These are phyloP conservation scores for Ceratobasidium sp. DNA, from an alignment of 1,284 basidiomycete species.

Conservation along the genomic window DNA sequence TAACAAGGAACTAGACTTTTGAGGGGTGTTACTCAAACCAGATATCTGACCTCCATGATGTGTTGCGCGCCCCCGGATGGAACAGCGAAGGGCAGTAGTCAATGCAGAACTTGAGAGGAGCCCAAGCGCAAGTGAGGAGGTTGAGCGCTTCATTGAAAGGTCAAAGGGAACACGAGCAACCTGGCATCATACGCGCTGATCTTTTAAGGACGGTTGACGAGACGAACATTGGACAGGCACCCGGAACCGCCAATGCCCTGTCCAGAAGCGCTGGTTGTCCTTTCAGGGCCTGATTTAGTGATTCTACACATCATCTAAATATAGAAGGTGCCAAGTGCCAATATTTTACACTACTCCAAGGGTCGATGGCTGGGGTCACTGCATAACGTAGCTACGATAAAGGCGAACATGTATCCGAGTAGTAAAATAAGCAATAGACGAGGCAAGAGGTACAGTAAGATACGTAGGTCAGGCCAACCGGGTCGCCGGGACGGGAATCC, in stretches of 20 bases:
- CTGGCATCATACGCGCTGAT: not conserved
- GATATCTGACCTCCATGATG: not conserved
- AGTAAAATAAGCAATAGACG: too few species aligned
- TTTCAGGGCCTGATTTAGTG: not conserved
- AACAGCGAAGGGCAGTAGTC: conserved; percentile 15
- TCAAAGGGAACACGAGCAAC: not conserved
- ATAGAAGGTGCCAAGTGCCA: too few species aligned
- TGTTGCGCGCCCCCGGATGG: conserved; percentile 3
- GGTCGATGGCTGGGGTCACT: too few species aligned
- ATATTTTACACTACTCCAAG: too few species aligned
- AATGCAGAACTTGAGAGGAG: conserved; percentile 21
- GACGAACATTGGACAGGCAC: conserved; percentile 7
- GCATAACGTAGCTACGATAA: too few species aligned
- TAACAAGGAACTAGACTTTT: not conserved
- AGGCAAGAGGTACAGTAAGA: too few species aligned
- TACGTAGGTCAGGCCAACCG: too few species aligned
- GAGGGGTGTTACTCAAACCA: conserved; percentile 2
- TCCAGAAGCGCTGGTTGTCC: too few species aligned
- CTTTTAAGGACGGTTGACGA: not conserved
- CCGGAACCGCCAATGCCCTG: too few species aligned
- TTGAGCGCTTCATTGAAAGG: conserved; percentile 28
- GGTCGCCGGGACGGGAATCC: too few species aligned
- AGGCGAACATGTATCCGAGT: too few species aligned
- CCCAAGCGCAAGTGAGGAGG: conserved; percentile 11
- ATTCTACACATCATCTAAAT: too few species aligned